Base-by-base conservation (phyloP, 2,329 filamentous ascomycete genomes). In the Blastomyces parvus region DNA sequence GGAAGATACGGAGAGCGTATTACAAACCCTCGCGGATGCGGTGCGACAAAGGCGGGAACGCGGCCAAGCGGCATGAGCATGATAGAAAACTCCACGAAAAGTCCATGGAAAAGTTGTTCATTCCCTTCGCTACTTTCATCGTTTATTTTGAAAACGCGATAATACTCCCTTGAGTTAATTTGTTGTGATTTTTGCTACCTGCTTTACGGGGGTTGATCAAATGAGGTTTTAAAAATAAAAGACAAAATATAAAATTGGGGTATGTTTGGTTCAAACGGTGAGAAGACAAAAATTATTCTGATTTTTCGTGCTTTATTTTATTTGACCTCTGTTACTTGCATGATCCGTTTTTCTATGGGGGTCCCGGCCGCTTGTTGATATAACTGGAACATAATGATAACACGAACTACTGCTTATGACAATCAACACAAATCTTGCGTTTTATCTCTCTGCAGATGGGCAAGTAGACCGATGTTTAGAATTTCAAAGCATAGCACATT, bases 1-100 rank as follows among this genome's bases (percentile, higher is more conserved):
- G 93, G 86, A 93, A 66, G 90, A 95, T 70, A 97, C 94, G 3
- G 87, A 92, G 70, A 78, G 80, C 0, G 88, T 93, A 1, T 84
- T 97, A 13, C 88, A 88, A 68, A 81, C 82, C 60, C 84, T 99
- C 55, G 93, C 93, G 22, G 83, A 86, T 61, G 89, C 91, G 36
- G 90, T 97, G 62, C 86, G 87, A 73, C 84, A 88, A 74, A 84
- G 91, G 70, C 50, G 56, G 44, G 61, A 62, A 42, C 17, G 38
- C 17, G 36, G 27, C n/a, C 38, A 58, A 55, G 22, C 52, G 4
- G 60, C 52, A 5, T 61, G 33, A 36, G 33, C 25, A 55, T 57
- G 30, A 30, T 22, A 40, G n/a, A n/a, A 25, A 57, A 13, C 8
- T 9, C 6, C 5, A n/a, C n/a, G 25, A 48, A n/a, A 22, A 11